phyloP scores from a whole-genome alignment of 805 yeast genomes.

The Metschnikowia matae region DNA sequence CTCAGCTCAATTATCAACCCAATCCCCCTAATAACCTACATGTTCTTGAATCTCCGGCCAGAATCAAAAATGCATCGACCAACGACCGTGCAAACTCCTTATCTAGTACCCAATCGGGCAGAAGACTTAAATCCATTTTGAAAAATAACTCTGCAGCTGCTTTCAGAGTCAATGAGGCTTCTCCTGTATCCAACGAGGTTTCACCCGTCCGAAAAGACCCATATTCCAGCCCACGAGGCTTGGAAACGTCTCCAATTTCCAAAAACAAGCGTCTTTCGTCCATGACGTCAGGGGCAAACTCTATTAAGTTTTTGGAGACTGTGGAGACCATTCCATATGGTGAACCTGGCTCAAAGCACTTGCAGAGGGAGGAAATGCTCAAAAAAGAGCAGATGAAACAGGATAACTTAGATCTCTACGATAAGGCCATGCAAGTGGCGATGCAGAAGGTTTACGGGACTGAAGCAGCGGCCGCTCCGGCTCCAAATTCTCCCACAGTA shows the following conservation, averaged over 20 bases:
- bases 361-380: constrained; percentile 7
- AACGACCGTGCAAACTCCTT: constrained; percentile 12
- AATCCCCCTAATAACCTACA: not conserved
- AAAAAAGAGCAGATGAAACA: constrained; percentile 14
- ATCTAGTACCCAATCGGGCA: constrained; percentile 15
- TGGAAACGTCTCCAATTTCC: constrained; percentile 10
- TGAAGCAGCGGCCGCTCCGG: not conserved
- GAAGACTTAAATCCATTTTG: constrained; percentile 35
- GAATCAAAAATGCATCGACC: not conserved
- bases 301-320: constrained; percentile 35
- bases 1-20: not conserved
- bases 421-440: constrained; percentile 53
- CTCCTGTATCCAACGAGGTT: not conserved
- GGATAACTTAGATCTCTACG: constrained; percentile 51
- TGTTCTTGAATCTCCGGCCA: not conserved
- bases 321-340: constrained; percentile 35
- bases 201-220: not conserved
- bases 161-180: constrained; percentile 1
- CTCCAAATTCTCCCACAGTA: not conserved
- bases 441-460: constrained; percentile 51
- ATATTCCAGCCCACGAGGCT: not conserved
- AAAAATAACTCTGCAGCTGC: constrained; percentile 20
- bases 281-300: constrained; percentile 25
- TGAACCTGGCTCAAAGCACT: constrained; percentile 2
- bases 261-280: constrained; percentile 6